Conservation (phyloP, 192 early-diverging fungal species). For the Mycoemilia scoparia region DNA sequence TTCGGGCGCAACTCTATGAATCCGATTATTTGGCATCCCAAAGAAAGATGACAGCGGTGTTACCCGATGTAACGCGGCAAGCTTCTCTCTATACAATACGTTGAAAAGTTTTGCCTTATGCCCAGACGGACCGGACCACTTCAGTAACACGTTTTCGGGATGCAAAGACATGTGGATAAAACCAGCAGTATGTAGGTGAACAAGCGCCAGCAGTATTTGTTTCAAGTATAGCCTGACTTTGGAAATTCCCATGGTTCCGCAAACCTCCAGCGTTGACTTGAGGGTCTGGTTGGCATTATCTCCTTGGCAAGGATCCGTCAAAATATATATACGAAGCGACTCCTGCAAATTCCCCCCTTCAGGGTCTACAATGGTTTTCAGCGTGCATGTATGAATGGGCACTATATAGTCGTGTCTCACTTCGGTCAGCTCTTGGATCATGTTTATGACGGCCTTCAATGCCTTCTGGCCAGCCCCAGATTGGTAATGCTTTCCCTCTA, state of each 20-base stretch:
- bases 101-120: conserved; percentile 40
- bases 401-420: too few relatives aligned
- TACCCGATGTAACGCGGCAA: conserved; percentile 28
- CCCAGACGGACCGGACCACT: conserved; percentile 8
- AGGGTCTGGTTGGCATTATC: conserved; percentile 34
- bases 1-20: conserved; percentile 39
- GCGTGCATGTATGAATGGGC: too few relatives aligned
- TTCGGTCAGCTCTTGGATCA: too few relatives aligned
- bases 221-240: conserved; percentile 42
- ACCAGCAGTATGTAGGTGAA: conserved; percentile 42
- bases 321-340: not conserved
- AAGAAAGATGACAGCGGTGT: conserved; percentile 17
- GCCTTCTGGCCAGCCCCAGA: too few relatives aligned
- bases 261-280: conserved; percentile 41
- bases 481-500: too few relatives aligned
- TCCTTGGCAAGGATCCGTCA: conserved; percentile 24
- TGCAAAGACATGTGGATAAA: conserved; percentile 41
- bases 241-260: conserved; percentile 35
- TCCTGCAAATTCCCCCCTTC: too few relatives aligned
- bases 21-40: conserved; percentile 10
- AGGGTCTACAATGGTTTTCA: too few relatives aligned
- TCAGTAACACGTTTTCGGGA: conserved; percentile 14
- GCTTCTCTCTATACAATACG: conserved; percentile 40
- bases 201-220: conserved; percentile 42
- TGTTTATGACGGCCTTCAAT: too few relatives aligned